Conservation (phyloP, 169 alveolate species). For the Perkinsus olseni region DNA sequence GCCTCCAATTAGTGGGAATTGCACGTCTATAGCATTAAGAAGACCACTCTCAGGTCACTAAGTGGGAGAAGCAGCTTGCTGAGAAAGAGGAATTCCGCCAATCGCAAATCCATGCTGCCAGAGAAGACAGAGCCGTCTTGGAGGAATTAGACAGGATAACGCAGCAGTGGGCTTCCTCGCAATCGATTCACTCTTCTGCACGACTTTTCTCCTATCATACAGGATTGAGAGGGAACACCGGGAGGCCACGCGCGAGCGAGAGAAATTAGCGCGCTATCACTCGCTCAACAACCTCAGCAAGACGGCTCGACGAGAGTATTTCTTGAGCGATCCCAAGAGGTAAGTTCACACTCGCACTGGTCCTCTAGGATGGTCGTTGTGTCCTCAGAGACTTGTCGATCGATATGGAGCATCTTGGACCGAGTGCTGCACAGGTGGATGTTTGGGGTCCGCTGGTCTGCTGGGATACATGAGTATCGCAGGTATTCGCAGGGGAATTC, state of each 20-base stretch:
- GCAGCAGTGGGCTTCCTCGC: not conserved
- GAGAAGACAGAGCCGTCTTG: not conserved
- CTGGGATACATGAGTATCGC: not conserved
- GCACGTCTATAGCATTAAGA: no score
- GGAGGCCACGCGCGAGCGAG: not conserved
- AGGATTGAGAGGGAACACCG: not conserved
- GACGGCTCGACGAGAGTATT: not conserved
- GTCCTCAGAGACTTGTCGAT: not conserved
- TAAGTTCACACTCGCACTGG: not conserved
- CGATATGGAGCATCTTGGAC: not conserved
- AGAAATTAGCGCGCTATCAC: not conserved
- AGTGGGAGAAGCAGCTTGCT: not conserved
- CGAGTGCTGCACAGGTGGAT: not conserved
- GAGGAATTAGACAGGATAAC: not conserved
- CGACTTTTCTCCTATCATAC: not conserved
- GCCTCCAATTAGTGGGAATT: no score
- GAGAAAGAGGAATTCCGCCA: not conserved
- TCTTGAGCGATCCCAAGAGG: not conserved
- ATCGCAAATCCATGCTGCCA: not conserved
- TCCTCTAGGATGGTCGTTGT: not conserved
- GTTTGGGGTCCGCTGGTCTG: not conserved
- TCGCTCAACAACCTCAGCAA: not conserved
- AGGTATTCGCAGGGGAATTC: not conserved
- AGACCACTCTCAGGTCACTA: no score
- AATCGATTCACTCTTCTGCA: not conserved